Base-by-base conservation (phyloP, 2,329 filamentous ascomycete species). In the Diplodia seriata region DNA sequence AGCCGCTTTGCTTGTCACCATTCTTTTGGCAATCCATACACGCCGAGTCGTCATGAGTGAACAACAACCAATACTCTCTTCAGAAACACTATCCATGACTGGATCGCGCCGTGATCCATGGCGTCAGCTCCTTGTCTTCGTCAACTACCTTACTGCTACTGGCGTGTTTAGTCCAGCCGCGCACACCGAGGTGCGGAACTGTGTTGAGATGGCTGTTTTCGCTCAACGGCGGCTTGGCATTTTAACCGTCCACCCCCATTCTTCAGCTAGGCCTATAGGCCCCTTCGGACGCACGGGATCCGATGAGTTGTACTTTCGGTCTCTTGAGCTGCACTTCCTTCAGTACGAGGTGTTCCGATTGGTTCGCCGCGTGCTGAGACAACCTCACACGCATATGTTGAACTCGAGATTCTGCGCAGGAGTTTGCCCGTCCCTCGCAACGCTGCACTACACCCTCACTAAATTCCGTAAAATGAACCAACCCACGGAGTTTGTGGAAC, bases 311-410 rank as follows among this genome's bases (percentile, higher is more conserved):
- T 66, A 66, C n/a, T 66, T 47, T 26, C 50, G n/a, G 4, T 33
- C 36, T 15, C 50, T 66, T 8, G 62, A 66, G n/a, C 36, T 31
- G 4, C 36, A 56, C 1, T 43, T 55, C 9, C 23, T 53, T 31
- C 62, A 56, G 40, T 66, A 47, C 31, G 62, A 66, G 51, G 50
- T 55, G 3, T 66, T 66, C 36, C 50, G 62, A n/a, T 26, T 43
- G 7, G 23, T 66, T 7, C 62, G 62, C 51, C 18, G 40, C 26
- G 23, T 31, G 15, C 51, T 66, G 36, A 23, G 14, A 23, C 50
- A n/a, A 26, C 36, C 50, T 7, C 50, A 55, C 18, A 14, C 50
- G 14, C 36, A 56, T 31, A 8, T 11, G 12, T 5, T 38, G 7
- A 14, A 18, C n/a, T 6, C 20, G 5, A 11, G 7, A 4, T 23